Evolutionary conservation across 2,329 filamentous ascomycete species (phyloP), one percentile per base, ranked within the genome.

Genomic region (Calonectria henricotiae): DNA sequence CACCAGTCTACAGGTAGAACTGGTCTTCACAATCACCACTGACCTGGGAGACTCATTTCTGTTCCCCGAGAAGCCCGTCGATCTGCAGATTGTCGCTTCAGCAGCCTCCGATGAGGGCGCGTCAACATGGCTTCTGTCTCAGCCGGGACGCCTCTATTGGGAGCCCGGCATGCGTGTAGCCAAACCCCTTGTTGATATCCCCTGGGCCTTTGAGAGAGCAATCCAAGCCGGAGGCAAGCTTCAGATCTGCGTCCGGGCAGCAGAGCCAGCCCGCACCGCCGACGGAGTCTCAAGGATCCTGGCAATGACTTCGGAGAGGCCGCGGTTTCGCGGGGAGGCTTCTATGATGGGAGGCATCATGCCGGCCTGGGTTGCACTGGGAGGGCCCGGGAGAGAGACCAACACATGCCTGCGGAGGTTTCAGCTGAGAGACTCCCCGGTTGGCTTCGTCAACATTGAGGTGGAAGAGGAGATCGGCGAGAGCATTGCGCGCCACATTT

Each of bases 401-500:
- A 75, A 80, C 23, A 73, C 80, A 2, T 77, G 75, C 8, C 79
- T 78, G 43, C 77, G 81, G 17, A 78, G 78, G 25, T 65, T 85
- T 0, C 71, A 75, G 8, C 60, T 82, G 39, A 78, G 74, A 6
- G 76, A 75, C 1, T 70, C 70, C 1, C 35, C 72, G 1, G 75
- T 75, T 9, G 71, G 72, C 17, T 54, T 78, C 2, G 74, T 78
- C 0, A 74, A 72, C 11, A 70, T 89, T 8, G 81, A 85, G 32
- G 79, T 90, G 5, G 85, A 88, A 64, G 89, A 90, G 70, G 87
- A 89, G 63, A 85, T 90, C 11, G 88, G 88, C 15, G 88, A 90
- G 79, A 89, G 87, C 75, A 90, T 90, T 65, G 88, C 88, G 0
- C 85, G 88, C 3, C 88, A 90, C 70, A 82, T 90, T 6, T 90